Conservation (phyloP, 805 yeast species). For the Kuraishia borneana region DNA sequence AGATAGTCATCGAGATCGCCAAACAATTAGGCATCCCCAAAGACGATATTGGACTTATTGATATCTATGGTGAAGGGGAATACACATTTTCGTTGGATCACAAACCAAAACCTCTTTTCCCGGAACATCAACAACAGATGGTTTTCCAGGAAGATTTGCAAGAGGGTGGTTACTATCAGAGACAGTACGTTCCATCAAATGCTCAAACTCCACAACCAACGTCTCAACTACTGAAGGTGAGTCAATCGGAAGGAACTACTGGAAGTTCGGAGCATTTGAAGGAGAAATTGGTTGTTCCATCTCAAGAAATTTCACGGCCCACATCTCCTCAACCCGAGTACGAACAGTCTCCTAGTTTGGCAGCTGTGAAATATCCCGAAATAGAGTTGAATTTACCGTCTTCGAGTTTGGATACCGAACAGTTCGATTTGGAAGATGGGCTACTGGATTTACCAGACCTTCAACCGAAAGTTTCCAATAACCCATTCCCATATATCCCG, state of each 20-base stretch:
- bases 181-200: neutral
- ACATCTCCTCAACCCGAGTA: no score
- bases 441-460: neutral
- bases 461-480: neutral
- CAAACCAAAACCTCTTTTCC: constrained; percentile 20
- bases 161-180: constrained; percentile 1
- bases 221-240: constrained; percentile 3
- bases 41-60: constrained; percentile 21
- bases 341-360: neutral
- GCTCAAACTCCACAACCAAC: constrained; percentile 1
- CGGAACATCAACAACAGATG: constrained; percentile 26
- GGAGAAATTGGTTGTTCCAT: no score
- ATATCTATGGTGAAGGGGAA: constrained; percentile 26
- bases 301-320: no score
- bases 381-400: no score
- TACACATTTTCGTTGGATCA: constrained; percentile 12
- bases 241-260: neutral
- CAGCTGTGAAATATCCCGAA: constrained; percentile 1
- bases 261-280: no score
- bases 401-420: neutral
- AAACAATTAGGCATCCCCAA: constrained; percentile 43
- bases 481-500: no score
- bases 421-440: neutral
- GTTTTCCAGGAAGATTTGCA: constrained; percentile 1
- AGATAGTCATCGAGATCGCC: constrained; percentile 56